Conservation (phyloP, 352 stramenopile genomes). For the Phytopythium cucurbitacearum region DNA sequence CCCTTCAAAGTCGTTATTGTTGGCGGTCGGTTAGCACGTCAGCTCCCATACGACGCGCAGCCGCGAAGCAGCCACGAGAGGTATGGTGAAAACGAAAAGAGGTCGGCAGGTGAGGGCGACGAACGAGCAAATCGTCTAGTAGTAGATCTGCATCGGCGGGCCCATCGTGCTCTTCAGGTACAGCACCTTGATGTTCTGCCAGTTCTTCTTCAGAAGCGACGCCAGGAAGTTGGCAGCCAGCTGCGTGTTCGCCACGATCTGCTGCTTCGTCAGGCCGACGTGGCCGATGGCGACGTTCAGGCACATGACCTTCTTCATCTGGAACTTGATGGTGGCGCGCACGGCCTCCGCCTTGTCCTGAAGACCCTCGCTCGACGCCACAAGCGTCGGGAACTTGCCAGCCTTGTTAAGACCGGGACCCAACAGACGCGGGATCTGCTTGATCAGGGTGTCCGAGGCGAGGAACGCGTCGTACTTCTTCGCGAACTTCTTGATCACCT, state of each 20-base stretch:
- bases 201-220: constrained; percentile 99
- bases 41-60: no score
- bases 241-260: constrained; percentile 98
- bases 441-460: constrained; percentile 99
- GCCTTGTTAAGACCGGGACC: constrained; percentile 98
- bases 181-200: constrained; percentile 99
- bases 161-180: constrained; percentile 99
- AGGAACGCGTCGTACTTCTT: constrained; percentile 99
- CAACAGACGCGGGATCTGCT: constrained; percentile 99
- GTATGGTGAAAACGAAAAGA: constrained; percentile 5
- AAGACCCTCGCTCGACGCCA: constrained; percentile 93
- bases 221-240: constrained; percentile 99
- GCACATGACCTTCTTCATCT: constrained; percentile 99
- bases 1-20: no score
- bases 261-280: constrained; percentile 91
- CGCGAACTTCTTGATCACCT: constrained; percentile 99
- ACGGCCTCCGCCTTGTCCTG: constrained; percentile 98
- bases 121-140: constrained; percentile 69
- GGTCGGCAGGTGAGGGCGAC: background rate
- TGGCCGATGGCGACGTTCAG: constrained; percentile 98
- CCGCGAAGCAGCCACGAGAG: no score
- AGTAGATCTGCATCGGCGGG: constrained; percentile 98
- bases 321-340: constrained; percentile 99
- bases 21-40: no score
- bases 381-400: constrained; percentile 99